These are phyloP conservation scores for Fomitopsis betulina DNA, from an alignment of 1,284 basidiomycete species.

Conservation along the genomic window DNA sequence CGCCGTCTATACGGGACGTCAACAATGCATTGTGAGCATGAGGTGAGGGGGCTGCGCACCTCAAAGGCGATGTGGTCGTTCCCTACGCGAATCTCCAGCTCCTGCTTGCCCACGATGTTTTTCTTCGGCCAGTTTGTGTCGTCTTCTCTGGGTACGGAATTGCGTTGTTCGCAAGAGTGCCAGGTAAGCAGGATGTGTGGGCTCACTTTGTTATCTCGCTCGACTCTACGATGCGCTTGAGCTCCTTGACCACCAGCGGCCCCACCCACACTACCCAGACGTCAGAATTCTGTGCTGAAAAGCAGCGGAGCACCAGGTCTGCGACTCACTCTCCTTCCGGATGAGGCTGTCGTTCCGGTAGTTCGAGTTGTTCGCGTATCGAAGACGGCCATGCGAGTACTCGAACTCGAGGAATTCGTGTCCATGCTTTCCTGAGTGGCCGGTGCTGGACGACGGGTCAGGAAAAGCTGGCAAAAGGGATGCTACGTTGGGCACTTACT, in stretches of 20 bases:
- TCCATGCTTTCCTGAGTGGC: constrained; percentile 93
- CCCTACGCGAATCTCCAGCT: constrained; percentile 91
- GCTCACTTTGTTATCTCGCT: constrained; percentile 93
- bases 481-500: constrained; percentile 47
- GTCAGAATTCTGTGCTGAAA: background rate
- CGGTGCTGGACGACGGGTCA: constrained; percentile 56
- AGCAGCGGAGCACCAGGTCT: background rate
- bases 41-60: constrained; percentile 36
- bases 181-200: background rate
- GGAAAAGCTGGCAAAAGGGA: background rate
- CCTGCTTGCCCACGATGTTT: constrained; percentile 97
- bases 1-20: constrained; percentile 64
- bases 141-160: constrained; percentile 72
- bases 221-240: constrained; percentile 91
- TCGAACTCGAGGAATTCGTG: constrained; percentile 99
- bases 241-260: constrained; percentile 86
- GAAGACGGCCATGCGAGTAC: constrained; percentile 91
- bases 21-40: background rate
- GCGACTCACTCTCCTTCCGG: constrained; percentile 90
- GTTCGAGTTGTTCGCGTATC: constrained; percentile 99
- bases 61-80: constrained; percentile 98
- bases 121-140: constrained; percentile 98
- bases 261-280: constrained; percentile 82
- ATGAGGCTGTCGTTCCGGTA: constrained; percentile 97
- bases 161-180: background rate